Percentiles rank a stretch among this genome's conserved stretches.
Evolutionary conservation across 257 asterid genomes (phyloP).

Genomic region (Scutellaria minor): DNA sequence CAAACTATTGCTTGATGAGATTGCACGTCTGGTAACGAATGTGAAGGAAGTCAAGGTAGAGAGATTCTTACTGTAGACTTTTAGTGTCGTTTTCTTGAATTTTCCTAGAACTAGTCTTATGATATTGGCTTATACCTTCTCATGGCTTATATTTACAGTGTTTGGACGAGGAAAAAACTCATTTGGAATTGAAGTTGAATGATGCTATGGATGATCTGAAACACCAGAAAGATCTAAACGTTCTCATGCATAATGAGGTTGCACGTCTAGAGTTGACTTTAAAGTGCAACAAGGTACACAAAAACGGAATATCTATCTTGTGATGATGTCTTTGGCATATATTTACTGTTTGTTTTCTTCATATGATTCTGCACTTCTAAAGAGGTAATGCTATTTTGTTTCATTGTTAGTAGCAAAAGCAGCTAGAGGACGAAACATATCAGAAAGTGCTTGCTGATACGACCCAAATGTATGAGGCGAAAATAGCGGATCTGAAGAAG

Average conservation of each 20-base stretch:
- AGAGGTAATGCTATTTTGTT: constrained; percentile 48
- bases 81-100: constrained; percentile 3
- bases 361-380: constrained; percentile 18
- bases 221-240: constrained; percentile 57
- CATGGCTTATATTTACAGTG: constrained; percentile 43
- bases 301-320: neutral
- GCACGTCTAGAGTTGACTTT: constrained; percentile 52
- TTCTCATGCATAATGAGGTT: constrained; percentile 55
- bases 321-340: neutral
- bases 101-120: constrained; percentile 10
- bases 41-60: constrained; percentile 51
- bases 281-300: constrained; percentile 61
- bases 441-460: constrained; percentile 75
- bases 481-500: constrained; percentile 70
- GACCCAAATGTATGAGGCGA: constrained; percentile 81
- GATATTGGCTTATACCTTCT: constrained; percentile 16
- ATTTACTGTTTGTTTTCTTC: neutral
- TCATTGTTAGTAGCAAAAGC: constrained; percentile 86
- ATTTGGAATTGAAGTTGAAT: constrained; percentile 53
- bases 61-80: neutral
- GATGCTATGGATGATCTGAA: constrained; percentile 55
- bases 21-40: constrained; percentile 44
- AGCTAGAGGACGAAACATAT: constrained; percentile 63
- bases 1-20: constrained; percentile 48
- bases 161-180: constrained; percentile 66